Percentiles rank a stretch among this genome's conserved stretches.
These are phyloP conservation scores for Triadica sebifera DNA, from an alignment of 345 rosid genomes.

Conservation along the genomic window DNA sequence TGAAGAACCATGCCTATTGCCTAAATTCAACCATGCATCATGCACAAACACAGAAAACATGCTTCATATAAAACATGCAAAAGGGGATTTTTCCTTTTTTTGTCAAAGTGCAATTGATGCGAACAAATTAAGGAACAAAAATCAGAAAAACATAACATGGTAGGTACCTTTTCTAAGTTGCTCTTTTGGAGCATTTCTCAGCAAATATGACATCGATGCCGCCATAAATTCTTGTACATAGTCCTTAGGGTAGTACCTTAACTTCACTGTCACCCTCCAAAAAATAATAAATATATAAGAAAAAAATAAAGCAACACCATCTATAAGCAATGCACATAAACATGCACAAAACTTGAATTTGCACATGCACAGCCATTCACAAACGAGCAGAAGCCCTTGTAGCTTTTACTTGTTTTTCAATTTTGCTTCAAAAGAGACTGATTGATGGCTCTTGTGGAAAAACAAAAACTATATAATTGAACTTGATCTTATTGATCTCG, in stretches of 20 bases:
- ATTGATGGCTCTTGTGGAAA: background rate
- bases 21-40: conserved; percentile 1
- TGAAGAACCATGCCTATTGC: background rate
- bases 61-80: background rate
- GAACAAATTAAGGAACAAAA: background rate
- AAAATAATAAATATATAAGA: conserved; percentile 20
- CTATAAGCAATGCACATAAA: background rate
- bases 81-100: background rate
- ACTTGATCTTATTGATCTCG: background rate
- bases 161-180: conserved; percentile 58
- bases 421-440: background rate
- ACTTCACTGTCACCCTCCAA: conserved; percentile 56
- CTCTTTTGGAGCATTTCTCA: conserved; percentile 65
- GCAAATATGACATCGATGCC: conserved; percentile 71
- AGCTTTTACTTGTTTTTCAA: background rate
- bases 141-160: background rate
- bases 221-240: conserved; percentile 72
- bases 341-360: background rate
- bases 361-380: background rate
- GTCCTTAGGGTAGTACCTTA: conserved; percentile 69
- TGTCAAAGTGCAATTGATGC: background rate
- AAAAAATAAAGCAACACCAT: conserved; percentile 3
- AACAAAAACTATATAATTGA: background rate
- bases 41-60: background rate
- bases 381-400: background rate